Conservation (phyloP, 2,329 filamentous ascomycete genomes). For the Fusarium musae region DNA sequence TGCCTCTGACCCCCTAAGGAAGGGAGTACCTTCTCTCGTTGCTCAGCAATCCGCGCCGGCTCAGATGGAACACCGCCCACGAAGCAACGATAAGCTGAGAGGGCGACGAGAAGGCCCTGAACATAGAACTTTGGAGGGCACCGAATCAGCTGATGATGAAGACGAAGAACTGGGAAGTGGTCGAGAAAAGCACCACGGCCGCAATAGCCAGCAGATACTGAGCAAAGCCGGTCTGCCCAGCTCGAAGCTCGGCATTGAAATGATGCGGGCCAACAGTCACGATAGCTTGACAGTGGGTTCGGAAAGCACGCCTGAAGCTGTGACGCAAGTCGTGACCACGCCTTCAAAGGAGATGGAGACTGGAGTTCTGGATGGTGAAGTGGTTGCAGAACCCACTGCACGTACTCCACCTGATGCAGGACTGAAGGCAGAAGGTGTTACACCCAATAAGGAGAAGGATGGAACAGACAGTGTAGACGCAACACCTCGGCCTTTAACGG, state of each 20-base stretch:
- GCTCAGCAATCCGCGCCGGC: conserved; percentile 74
- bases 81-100: conserved; percentile 78
- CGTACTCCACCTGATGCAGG: conserved; percentile 43
- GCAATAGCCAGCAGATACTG: conserved; percentile 50
- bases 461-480: conserved; percentile 51
- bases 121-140: conserved; percentile 76
- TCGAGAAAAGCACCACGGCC: conserved; percentile 60
- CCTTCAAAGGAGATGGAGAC: conserved; percentile 56
- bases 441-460: conserved; percentile 16
- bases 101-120: conserved; percentile 81
- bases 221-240: conserved; percentile 72
- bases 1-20: conserved; percentile 49
- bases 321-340: conserved; percentile 62
- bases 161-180: conserved; percentile 83
- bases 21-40: conserved; percentile 63
- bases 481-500: conserved; percentile 55
- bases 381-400: conserved; percentile 10
- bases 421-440: conserved; percentile 17
- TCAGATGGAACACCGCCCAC: conserved; percentile 65
- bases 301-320: conserved; percentile 62
- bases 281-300: conserved; percentile 75
- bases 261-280: conserved; percentile 97
- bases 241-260: conserved; percentile 93
- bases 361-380: conserved; percentile 43
- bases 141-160: conserved; percentile 92